Evolutionary conservation across 495 filamentous ascomycete genomes (phyloP).

Genomic region (Penicillium cinerascens): DNA sequence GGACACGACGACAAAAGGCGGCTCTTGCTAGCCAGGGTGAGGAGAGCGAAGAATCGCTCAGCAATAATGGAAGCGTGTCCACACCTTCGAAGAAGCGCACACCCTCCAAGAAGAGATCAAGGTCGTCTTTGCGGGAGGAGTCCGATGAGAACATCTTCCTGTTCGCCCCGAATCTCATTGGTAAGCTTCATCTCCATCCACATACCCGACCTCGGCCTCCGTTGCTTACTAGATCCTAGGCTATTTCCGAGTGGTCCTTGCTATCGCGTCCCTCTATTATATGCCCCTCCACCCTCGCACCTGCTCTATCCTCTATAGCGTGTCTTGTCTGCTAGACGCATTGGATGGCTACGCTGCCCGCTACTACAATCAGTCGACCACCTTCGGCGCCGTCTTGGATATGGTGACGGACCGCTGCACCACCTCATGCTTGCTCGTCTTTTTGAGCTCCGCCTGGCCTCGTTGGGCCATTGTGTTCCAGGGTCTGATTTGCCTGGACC

Average conservation of each 20-base stretch:
- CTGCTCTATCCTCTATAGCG: conserved; percentile 83
- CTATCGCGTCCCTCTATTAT: conserved; percentile 91
- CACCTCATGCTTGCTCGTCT: conserved; percentile 88
- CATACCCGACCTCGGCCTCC: not conserved
- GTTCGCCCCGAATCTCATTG: conserved; percentile 94
- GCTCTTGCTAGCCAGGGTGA: conserved; percentile 32
- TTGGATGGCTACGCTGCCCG: conserved; percentile 90
- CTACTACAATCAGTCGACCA: conserved; percentile 81
- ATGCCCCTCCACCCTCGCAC: conserved; percentile 97
- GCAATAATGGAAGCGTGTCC: conserved; percentile 28
- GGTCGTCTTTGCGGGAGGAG: conserved; percentile 27
- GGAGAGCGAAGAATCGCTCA: conserved; percentile 32
- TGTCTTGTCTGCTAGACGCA: conserved; percentile 91
- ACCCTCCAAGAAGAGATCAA: conserved; percentile 24
- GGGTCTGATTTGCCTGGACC: conserved; percentile 81
- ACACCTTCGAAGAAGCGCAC: conserved; percentile 25
- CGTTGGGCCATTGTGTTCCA: conserved; percentile 93
- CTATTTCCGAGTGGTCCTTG: conserved; percentile 83
- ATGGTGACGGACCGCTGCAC: conserved; percentile 98
- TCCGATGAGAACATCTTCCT: conserved; percentile 84
- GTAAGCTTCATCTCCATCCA: conserved; percentile 42
- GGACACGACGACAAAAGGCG: conserved; percentile 45
- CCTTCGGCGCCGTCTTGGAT: conserved; percentile 92
- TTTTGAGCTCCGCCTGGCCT: conserved; percentile 87
- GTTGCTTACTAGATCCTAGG: conserved; percentile 46